A percentile compares a stretch with the other conserved stretches of the same genome.
These are phyloP conservation scores for Cladosporium sp. DNA, from an alignment of 2,329 filamentous ascomycete species.

Conservation along the genomic window DNA sequence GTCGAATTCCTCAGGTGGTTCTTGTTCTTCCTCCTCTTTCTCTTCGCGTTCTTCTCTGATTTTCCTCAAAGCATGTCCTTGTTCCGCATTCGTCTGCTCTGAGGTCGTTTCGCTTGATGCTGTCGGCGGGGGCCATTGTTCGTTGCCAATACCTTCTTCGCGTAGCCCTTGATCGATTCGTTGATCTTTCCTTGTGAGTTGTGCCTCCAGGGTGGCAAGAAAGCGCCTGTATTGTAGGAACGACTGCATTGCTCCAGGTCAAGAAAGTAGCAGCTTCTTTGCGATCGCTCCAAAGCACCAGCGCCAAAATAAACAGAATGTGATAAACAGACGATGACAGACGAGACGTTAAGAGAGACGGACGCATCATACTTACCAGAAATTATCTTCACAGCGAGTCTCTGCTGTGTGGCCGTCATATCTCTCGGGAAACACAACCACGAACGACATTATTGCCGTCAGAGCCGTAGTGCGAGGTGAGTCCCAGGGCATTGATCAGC, in stretches of 20 bases:
- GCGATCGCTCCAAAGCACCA: not conserved
- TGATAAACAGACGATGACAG: not conserved
- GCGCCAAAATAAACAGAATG: not conserved
- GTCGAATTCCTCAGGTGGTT: conserved; percentile 6
- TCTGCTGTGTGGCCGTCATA: not conserved
- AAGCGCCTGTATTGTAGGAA: conserved; percentile 31
- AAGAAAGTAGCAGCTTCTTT: not conserved
- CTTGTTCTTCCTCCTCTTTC: not conserved
- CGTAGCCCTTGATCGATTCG: not conserved
- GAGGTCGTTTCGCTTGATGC: conserved; percentile 21
- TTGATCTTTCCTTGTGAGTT: conserved; percentile 24
- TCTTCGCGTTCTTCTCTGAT: conserved; percentile 15
- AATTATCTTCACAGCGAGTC: not conserved
- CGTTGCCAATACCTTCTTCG: not conserved
- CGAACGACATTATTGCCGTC: not conserved
- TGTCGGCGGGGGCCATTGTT: conserved; percentile 18
- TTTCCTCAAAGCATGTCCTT: conserved; percentile 3
- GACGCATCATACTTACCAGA: not conserved
- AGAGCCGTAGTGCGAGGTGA: not conserved
- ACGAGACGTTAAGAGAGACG: not conserved
- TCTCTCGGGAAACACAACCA: not conserved
- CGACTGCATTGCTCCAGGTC: conserved; percentile 21
- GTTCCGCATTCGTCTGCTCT: conserved; percentile 25
- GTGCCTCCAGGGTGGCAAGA: conserved; percentile 25
- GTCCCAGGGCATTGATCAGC: not conserved